Evolutionary conservation across 768 basidiomycete species (phyloP), one percentile per base, ranked within the genome.

Genomic region (Lactarius trivialis): DNA sequence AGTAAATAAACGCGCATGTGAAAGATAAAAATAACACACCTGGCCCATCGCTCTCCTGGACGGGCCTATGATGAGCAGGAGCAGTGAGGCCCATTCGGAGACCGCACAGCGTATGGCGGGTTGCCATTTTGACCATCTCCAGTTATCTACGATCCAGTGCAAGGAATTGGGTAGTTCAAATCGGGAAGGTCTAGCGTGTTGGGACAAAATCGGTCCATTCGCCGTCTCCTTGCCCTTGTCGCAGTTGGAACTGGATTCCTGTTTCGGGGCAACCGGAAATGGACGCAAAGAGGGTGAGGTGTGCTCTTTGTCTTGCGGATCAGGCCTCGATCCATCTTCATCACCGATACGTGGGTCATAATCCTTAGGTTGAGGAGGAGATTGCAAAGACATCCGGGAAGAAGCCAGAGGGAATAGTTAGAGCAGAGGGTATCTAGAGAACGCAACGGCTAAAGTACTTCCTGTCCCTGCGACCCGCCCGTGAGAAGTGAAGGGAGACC

Each of bases 91-190:
- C 86, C 86, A 91, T 19, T 80, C 86, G 0, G 82, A 76, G 43
- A 85, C 55, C 14, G 85, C 81, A 64, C 82, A 82, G 58, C 89
- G 82, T 41, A 90, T 73, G 11, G 79, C 81, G 3, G 85, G 84
- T 71, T 86, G 86, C 67, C 84, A 61, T 67, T 82, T 84, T 19
- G 81, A 72, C 80, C 81, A 84, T 0, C 73, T 81, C 71, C 75
- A 80, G 61, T 85, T 88, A 17, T 72, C 74, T 2, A 78, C 75
- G 24, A 88, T 79, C 88, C 88, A 90, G 34, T 72, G 70, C 37
- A 83, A 63, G 56, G 67, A 55, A 24, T 63, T 9, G 0, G 78
- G 79, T 76, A 61, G 28, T 39, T 37, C 39, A 33, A 49, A 50
- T 17, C 32, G 41, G 28, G 58, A 33, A 48, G 17, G 26, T 4